phyloP scores from a whole-genome alignment of 148 eudicot genomes.

The Fagopyrum esculentum region DNA sequence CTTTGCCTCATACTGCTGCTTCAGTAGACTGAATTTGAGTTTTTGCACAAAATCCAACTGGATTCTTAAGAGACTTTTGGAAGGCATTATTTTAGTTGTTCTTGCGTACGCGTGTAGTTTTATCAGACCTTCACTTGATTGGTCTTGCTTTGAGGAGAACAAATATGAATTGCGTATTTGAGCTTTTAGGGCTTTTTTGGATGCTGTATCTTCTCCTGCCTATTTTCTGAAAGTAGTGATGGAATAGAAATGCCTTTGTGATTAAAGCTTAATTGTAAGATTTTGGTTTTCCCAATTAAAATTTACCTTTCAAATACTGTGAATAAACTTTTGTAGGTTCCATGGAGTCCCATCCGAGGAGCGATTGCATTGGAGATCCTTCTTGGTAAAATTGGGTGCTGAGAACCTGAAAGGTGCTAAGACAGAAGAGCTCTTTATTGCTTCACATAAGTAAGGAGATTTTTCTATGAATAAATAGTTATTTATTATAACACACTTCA shows the following conservation, averaged over 20 bases:
- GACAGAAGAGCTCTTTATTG: constrained; percentile 93
- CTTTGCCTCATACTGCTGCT: background rate
- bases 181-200: background rate
- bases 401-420: constrained; percentile 93
- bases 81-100: background rate
- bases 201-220: background rate
- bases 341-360: constrained; percentile 98
- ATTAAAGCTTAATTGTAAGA: background rate
- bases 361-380: constrained; percentile 95
- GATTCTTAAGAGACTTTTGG: background rate
- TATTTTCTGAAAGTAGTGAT: background rate
- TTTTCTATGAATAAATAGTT: background rate
- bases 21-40: background rate
- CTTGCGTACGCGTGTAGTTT: background rate
- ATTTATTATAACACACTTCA: background rate
- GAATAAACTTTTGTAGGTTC: constrained; percentile 45
- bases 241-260: background rate
- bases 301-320: background rate
- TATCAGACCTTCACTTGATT: background rate
- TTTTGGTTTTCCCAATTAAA: too few relatives aligned
- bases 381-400: constrained; percentile 85
- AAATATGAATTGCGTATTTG: background rate
- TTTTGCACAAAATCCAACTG: background rate
- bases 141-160: background rate
- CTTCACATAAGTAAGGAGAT: constrained; percentile 87